Evolutionary conservation across 2,329 filamentous ascomycete genomes (phyloP), one percentile per base, ranked within the genome.

Genomic region (Sporothrix brunneoviolacea): DNA sequence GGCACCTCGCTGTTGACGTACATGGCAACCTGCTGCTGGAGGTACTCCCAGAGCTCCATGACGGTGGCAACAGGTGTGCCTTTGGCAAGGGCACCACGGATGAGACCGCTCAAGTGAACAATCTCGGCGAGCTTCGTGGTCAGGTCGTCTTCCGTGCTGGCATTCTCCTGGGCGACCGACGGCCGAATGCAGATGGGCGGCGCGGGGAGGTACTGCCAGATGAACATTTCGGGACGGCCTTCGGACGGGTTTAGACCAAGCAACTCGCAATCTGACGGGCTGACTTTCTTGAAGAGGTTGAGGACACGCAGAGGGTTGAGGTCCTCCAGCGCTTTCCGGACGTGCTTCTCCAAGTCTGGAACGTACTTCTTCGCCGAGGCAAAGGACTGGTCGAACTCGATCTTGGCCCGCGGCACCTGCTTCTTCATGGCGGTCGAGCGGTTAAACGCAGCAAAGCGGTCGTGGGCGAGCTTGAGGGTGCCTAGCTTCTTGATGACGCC

Each of bases 1-100:
- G 93, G 93, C 3, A 95, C 84, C 60, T 96, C 91, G 56, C 91
- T 95, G 71, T 98, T 97, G 66, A 98, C 91, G 65, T 98, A 97
- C 77, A 97, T 90, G 54, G 91, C 93, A 54, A 97, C 87, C 62
- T 97, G 91, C 8, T 95, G 77, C 63, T 97, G 91, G 54, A 98
- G 73, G 61, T 91, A 97, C 63, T 98, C 93, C 93, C 93, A 98
- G 60, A 95, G 90, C 65, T 98, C 93, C 83, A 97, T 94, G 51
- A 97, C 87, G 1, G 88, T 94, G 57, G 86, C 81, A 2, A 98
- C 78, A 0, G 89, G 83, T 13, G 91, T 87, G 9, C 91, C 91
- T 58, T 89, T 90, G 54, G 85, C 77, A 15, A 97, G 68, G 0
- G 89, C 88, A 19, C 88, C 86, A 44, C 86, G 83, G 55, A 98